These are phyloP conservation scores for Elaeis oleifera DNA, from an alignment of 202 grass and related monocot species.

Conservation along the genomic window DNA sequence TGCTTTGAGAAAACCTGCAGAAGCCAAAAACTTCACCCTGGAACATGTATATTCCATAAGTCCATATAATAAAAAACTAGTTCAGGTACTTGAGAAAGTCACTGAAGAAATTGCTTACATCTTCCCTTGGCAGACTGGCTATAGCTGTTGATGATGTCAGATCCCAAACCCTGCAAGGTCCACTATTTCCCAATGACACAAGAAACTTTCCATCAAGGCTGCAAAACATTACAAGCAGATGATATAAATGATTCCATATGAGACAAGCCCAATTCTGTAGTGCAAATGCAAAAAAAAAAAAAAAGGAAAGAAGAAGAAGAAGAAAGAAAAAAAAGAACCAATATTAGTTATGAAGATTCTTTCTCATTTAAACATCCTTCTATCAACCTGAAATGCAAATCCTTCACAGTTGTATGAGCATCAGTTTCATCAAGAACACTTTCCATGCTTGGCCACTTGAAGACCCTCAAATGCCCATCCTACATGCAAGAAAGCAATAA, in stretches of 20 bases:
- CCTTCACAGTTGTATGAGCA: constrained; percentile 64
- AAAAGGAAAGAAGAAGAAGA: no score
- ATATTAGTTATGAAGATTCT: no score
- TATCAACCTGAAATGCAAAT: constrained; percentile 75
- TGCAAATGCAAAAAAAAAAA: no score
- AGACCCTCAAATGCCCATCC: constrained; percentile 87
- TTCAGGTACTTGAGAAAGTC: background rate
- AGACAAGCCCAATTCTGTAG: background rate
- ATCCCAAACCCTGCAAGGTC: constrained; percentile 83
- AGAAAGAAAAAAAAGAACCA: no score
- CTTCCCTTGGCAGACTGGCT: constrained; percentile 75
- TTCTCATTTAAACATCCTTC: background rate
- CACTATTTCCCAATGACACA: constrained; percentile 62
- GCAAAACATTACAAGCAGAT: constrained; percentile 15
- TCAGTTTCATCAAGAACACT: constrained; percentile 59
- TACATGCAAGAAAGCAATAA: constrained; percentile 19
- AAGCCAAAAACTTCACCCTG: constrained; percentile 94
- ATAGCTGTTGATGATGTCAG: constrained; percentile 47
- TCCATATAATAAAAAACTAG: constrained; percentile 8
- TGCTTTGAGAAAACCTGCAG: constrained; percentile 61
- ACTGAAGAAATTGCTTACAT: constrained; percentile 34
- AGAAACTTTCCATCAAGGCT: constrained; percentile 79
- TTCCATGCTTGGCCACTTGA: constrained; percentile 82
- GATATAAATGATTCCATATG: background rate
- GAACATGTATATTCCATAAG: constrained; percentile 24